Evolutionary conservation across 768 basidiomycete species (phyloP).

Genomic region (Zangia roseola): DNA sequence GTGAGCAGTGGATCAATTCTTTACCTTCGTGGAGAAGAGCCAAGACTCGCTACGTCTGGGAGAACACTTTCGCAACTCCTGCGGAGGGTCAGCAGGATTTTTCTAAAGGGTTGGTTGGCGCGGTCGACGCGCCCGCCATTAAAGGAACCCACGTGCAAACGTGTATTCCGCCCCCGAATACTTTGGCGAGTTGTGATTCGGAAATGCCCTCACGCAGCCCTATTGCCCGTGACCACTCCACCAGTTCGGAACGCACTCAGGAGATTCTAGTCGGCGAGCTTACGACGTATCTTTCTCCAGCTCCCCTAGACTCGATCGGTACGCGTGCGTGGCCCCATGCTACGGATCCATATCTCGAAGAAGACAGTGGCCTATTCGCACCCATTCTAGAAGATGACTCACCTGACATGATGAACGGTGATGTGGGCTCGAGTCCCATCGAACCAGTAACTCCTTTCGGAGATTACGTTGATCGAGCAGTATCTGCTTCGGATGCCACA

Average conservation of each 20-base stretch:
- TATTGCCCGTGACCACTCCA: constrained; percentile 33
- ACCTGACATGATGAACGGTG: constrained; percentile 51
- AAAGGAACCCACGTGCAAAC: constrained; percentile 84
- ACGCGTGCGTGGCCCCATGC: constrained; percentile 18
- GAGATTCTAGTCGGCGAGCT: neutral
- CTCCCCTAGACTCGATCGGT: constrained; percentile 14
- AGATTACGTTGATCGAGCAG: constrained; percentile 71
- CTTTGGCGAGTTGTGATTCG: constrained; percentile 15
- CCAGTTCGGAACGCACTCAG: neutral
- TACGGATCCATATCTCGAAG: constrained; percentile 21
- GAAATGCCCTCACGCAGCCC: constrained; percentile 12
- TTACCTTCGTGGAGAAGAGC: constrained; percentile 70
- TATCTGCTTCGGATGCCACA: constrained; percentile 42
- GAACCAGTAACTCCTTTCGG: constrained; percentile 77
- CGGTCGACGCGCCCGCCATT: constrained; percentile 78
- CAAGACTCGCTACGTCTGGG: constrained; percentile 66
- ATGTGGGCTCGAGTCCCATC: constrained; percentile 63
- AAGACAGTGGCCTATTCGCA: constrained; percentile 45
- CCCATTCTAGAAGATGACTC: constrained; percentile 68
- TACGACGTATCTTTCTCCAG: neutral
- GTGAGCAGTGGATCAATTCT: constrained; percentile 73
- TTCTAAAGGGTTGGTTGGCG: constrained; percentile 69
- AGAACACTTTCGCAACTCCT: constrained; percentile 40
- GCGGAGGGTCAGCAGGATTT: constrained; percentile 52
- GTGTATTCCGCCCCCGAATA: constrained; percentile 74